phyloP scores from a whole-genome alignment of 2,329 filamentous ascomycete genomes.

The Colletotrichum eremochloae region DNA sequence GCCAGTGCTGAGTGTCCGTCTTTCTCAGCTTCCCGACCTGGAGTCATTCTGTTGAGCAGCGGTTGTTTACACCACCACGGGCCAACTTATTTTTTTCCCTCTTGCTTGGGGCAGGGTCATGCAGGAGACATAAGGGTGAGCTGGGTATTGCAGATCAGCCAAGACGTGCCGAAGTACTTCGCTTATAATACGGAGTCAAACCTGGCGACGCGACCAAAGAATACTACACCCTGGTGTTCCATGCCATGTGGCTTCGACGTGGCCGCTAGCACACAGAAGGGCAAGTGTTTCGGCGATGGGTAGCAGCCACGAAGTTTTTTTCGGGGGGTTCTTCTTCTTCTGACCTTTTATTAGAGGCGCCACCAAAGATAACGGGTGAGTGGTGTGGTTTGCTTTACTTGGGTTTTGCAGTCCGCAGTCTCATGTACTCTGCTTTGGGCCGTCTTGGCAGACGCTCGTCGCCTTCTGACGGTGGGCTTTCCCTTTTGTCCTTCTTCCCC shows the following conservation, averaged over 20 bases:
- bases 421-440: background rate
- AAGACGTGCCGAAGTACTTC: background rate
- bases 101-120: background rate
- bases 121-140: background rate
- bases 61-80: background rate
- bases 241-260: conserved; percentile 30
- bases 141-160: conserved; percentile 7
- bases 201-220: background rate
- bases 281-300: conserved; percentile 36
- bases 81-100: background rate
- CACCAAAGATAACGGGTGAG: background rate
- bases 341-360: accelerated
- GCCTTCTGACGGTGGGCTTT: background rate
- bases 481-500: too few relatives aligned
- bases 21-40: background rate
- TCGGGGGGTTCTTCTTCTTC: too few relatives aligned
- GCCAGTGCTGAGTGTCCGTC: background rate
- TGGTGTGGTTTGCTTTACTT: conserved; percentile 6
- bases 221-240: background rate
- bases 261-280: conserved; percentile 36
- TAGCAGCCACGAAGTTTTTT: background rate
- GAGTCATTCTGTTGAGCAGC: background rate
- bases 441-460: background rate
- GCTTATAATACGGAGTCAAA: background rate
- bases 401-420: background rate